Evolutionary conservation across 139 green algal genomes (phyloP), one percentile per base, ranked within the genome.

Genomic region (Deuterostichococcus epilithicus): DNA sequence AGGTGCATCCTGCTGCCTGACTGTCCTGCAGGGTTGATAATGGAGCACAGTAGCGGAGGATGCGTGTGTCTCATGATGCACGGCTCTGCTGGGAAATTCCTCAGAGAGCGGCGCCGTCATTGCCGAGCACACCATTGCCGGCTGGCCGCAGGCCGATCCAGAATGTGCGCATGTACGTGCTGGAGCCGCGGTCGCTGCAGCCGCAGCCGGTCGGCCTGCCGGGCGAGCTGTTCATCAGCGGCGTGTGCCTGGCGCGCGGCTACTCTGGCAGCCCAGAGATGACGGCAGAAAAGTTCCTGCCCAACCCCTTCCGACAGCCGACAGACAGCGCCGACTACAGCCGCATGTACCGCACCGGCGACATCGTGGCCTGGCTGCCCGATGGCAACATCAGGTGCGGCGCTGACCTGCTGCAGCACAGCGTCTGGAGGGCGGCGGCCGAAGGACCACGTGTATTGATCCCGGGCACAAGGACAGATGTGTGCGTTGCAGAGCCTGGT

Each of bases 211-310:
- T 85, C 25, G 86, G 86, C 34, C 47, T 72, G 42, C 70, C 81
- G 33, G 85, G 87, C 2, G 87, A 92, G 82, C 79, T 92, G 59
- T 73, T 84, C 45, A 74, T 92, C 39, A 78, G 63, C 37, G 81
- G 83, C 22, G 69, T 80, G 5, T 76, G 78, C 32, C 63, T 90
- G 60, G 86, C 80, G 1, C 60, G 68, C 18, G 86, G 84, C 38
- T 90, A 90, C 71, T n/a, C 75, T 5, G 67, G 69, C 36, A 44
- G 63, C 22, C 63, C 71, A 10, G 81, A 87, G 42, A 65, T 86
- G 28, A 89, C 83, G 0, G 70, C 70, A 25, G 83, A 85, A 28
- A 82, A 80, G n/a, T 90, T 86, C 42, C 42, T 88, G 13, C 33
- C 75, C 34, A 89, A 87, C 74, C 84, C 86, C 36, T 89, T 85